Conservation (phyloP, 1,139 yeast species). For the Taphrina confusa region DNA sequence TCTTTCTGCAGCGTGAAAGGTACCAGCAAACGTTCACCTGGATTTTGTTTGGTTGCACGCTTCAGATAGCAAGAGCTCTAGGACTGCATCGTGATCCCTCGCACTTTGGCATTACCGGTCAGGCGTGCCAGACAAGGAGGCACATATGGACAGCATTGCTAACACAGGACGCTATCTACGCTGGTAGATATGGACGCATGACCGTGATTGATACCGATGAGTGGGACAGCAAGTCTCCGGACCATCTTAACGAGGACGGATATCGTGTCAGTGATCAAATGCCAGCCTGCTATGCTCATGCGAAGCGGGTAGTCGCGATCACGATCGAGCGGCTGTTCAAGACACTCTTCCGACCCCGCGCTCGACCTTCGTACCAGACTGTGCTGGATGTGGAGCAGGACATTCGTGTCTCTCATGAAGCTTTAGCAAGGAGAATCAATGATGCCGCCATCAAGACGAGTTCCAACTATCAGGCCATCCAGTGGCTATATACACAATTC, state of each 20-base stretch:
- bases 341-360: slow-evolving; percentile 9
- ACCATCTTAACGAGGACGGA: slow-evolving; percentile 1
- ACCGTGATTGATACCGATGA: slow-evolving; percentile 10
- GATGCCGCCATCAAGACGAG: neutral
- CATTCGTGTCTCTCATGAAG: neutral
- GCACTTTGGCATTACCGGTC: slow-evolving; percentile 4
- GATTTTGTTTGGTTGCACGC: slow-evolving; percentile 11
- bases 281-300: slow-evolving; percentile 7
- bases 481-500: neutral
- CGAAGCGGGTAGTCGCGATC: slow-evolving; percentile 4
- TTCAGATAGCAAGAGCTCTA: slow-evolving; percentile 9
- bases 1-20: slow-evolving; percentile 3
- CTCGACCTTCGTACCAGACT: slow-evolving; percentile 12
- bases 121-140: slow-evolving; percentile 10
- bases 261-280: neutral
- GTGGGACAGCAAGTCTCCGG: slow-evolving; percentile 11
- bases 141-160: slow-evolving; percentile 9
- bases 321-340: slow-evolving; percentile 6
- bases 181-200: slow-evolving; percentile 9
- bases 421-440: neutral
- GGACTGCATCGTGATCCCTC: slow-evolving; percentile 19
- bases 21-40: slow-evolving; percentile 15
- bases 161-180: slow-evolving; percentile 2
- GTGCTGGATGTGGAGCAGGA: slow-evolving; percentile 9
- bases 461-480: neutral